phyloP scores from a whole-genome alignment of 768 basidiomycete species.

The Panaeolus papilionaceus region DNA sequence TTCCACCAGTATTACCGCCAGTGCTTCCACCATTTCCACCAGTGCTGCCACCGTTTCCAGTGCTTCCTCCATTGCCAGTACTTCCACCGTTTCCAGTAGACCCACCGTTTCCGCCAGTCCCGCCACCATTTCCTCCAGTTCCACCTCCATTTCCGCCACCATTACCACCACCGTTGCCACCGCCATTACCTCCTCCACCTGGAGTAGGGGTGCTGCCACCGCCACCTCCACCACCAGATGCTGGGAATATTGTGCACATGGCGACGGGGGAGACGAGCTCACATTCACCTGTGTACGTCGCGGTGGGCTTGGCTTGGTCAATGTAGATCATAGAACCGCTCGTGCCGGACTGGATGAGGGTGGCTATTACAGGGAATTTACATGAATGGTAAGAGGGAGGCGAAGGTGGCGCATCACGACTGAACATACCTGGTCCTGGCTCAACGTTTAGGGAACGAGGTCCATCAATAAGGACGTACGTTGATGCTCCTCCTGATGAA shows the following conservation, averaged over 20 bases:
- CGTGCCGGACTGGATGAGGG: constrained; percentile 24
- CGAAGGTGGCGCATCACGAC: not conserved
- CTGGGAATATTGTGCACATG: constrained; percentile 28
- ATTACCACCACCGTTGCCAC: not conserved
- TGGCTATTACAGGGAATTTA: constrained; percentile 16
- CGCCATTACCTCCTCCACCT: not conserved
- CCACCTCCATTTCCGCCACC: not conserved
- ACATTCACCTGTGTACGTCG: constrained; percentile 27
- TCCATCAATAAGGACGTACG: constrained; percentile 26
- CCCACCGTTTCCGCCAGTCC: not conserved
- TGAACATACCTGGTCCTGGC: constrained; percentile 26
- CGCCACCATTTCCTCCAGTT: not conserved
- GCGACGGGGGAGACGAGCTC: constrained; percentile 28
- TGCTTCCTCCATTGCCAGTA: not conserved
- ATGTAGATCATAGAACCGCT: constrained; percentile 28
- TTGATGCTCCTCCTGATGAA: constrained; percentile 22
- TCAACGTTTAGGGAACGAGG: not conserved
- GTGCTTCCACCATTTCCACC: not conserved
- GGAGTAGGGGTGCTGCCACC: not conserved
- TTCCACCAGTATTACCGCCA: not conserved
- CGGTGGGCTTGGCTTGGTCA: constrained; percentile 20
- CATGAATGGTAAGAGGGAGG: not conserved
- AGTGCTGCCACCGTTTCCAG: not conserved
- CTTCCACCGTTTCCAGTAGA: not conserved
- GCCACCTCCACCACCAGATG: constrained; percentile 11